Conservation (phyloP, 805 yeast species). For the Schwanniomyces vanrijiae region DNA sequence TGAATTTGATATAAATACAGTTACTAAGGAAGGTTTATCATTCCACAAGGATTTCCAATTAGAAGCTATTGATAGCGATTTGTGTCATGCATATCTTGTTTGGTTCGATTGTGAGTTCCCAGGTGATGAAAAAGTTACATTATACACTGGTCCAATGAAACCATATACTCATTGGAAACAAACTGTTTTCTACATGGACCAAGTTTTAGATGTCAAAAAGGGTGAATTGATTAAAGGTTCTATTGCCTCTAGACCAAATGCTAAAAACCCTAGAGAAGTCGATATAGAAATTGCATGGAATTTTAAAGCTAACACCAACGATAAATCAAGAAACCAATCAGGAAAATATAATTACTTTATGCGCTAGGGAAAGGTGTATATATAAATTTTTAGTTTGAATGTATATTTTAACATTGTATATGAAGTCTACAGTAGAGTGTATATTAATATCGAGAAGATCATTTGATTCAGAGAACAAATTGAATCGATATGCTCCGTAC, state of each 20-base stretch:
- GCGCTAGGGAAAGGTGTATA: conserved; percentile 44
- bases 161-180: conserved; percentile 99
- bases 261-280: conserved; percentile 80
- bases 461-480: not conserved
- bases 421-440: not conserved
- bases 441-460: not conserved
- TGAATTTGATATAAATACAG: conserved; percentile 88
- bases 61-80: conserved; percentile 74
- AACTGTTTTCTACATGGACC: conserved; percentile 86
- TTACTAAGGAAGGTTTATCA: conserved; percentile 76
- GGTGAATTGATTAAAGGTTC: conserved; percentile 77
- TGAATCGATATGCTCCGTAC: not conserved
- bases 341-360: conserved; percentile 70
- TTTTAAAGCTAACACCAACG: conserved; percentile 43
- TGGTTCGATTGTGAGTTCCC: conserved; percentile 97
- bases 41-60: conserved; percentile 71
- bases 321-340: conserved; percentile 49
- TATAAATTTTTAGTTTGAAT: not conserved
- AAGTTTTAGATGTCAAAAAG: conserved; percentile 70
- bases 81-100: conserved; percentile 83
- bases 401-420: not conserved
- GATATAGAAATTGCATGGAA: conserved; percentile 75
- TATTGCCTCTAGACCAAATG: conserved; percentile 75
- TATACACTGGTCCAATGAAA: conserved; percentile 93
- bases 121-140: conserved; percentile 60